phyloP scores from a whole-genome alignment of 345 rosid species.

The Moricandia moricandioides region DNA sequence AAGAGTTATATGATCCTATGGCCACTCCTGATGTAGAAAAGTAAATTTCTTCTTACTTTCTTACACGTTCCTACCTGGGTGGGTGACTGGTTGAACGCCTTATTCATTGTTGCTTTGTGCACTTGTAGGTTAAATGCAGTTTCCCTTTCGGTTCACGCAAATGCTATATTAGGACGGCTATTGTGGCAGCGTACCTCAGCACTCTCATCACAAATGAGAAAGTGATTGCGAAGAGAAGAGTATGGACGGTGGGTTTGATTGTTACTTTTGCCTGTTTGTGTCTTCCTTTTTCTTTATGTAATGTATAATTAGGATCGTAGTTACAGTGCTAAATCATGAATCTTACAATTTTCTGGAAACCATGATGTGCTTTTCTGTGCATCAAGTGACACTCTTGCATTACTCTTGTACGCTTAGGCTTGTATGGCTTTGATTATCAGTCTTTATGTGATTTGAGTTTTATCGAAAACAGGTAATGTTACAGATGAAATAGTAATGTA shows the following conservation, averaged over 20 bases:
- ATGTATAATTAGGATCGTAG: conserved; percentile 12
- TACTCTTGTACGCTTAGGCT: too few relatives aligned
- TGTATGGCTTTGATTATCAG: not conserved
- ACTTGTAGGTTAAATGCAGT: conserved; percentile 66
- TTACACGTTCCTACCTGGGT: not conserved
- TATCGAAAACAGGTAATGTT: not conserved
- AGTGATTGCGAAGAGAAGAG: conserved; percentile 10
- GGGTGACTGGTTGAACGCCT: conserved; percentile 4
- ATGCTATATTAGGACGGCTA: conserved; percentile 65
- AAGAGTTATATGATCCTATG: conserved; percentile 73
- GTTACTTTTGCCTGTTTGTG: not conserved
- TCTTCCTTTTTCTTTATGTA: not conserved
- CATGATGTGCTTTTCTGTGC: not conserved
- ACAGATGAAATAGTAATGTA: not conserved
- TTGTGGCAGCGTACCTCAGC: conserved; percentile 68
- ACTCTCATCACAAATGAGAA: conserved; percentile 38
- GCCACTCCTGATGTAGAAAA: conserved; percentile 85
- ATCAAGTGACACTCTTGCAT: too few relatives aligned
- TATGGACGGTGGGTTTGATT: conserved; percentile 7
- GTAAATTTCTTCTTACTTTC: conserved; percentile 38
- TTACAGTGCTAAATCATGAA: not conserved
- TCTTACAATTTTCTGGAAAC: not conserved
- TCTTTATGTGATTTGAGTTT: not conserved
- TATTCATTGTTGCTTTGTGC: conserved; percentile 20
- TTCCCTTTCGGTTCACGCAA: conserved; percentile 79